phyloP scores from a whole-genome alignment of 352 stramenopile genomes.

The Aphanomyces cochlioides region DNA sequence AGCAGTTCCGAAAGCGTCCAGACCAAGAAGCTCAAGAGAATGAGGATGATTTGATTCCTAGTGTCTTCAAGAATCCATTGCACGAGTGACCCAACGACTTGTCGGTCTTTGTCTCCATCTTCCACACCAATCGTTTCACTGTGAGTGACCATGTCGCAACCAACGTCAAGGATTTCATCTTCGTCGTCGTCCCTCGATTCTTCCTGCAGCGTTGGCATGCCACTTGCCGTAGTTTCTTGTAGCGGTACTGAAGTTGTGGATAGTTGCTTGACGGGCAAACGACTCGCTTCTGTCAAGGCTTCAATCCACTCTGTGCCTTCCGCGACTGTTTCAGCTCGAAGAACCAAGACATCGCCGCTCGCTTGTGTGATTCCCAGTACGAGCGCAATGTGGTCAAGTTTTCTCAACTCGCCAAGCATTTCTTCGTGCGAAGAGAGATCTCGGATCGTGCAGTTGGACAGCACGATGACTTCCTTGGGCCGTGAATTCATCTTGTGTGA shows the following conservation, averaged over 20 bases:
- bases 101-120: slow-evolving; percentile 32
- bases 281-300: slow-evolving; percentile 30
- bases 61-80: slow-evolving; percentile 64
- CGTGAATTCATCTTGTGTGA: slow-evolving; percentile 75
- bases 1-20: slow-evolving; percentile 27
- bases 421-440: slow-evolving; percentile 56
- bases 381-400: slow-evolving; percentile 38
- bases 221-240: slow-evolving; percentile 30
- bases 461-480: slow-evolving; percentile 65
- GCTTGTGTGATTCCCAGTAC: slow-evolving; percentile 60
- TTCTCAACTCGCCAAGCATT: slow-evolving; percentile 53
- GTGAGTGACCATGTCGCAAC: background rate
- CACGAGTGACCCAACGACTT: slow-evolving; percentile 62
- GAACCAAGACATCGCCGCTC: slow-evolving; percentile 59
- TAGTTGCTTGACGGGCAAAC: background rate
- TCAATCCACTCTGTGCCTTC: slow-evolving; percentile 81
- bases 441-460: slow-evolving; percentile 60
- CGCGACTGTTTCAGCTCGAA: slow-evolving; percentile 75
- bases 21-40: slow-evolving; percentile 53
- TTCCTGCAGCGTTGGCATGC: background rate
- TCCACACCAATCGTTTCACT: background rate
- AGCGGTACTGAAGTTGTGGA: background rate
- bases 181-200: slow-evolving; percentile 14
- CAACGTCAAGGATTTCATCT: background rate
- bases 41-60: slow-evolving; percentile 57